A percentile compares a stretch with the other conserved stretches of the same genome.
Conservation (phyloP, 257 asterid genomes). For the Parsonsia alboflavescens region DNA sequence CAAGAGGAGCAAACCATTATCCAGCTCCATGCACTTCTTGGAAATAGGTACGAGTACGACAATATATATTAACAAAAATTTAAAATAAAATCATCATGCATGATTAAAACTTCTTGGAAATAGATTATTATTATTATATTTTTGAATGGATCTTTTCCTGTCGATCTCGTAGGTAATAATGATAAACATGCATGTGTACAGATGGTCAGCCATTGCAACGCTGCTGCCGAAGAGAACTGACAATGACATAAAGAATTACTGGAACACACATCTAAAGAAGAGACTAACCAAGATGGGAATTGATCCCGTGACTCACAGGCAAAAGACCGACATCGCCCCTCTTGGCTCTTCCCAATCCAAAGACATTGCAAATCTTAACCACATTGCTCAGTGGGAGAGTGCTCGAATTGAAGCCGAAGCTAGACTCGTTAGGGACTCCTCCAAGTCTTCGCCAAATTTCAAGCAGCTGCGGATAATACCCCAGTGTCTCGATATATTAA, state of each 20-base stretch:
- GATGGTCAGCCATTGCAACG: too few species aligned
- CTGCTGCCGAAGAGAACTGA: too few species aligned
- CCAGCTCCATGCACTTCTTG: too few species aligned
- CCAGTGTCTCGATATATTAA: slow-evolving; percentile 12
- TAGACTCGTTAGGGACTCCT: slow-evolving; percentile 52
- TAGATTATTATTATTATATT: too few species aligned
- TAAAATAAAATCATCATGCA: too few species aligned
- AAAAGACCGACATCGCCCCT: slow-evolving; percentile 44
- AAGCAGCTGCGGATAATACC: slow-evolving; percentile 4
- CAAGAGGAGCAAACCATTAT: too few species aligned
- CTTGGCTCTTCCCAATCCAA: slow-evolving; percentile 23
- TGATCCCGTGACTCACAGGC: slow-evolving; percentile 75
- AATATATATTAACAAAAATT: too few species aligned
- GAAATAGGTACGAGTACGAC: too few species aligned
- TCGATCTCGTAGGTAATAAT: too few species aligned
- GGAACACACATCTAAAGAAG: slow-evolving; percentile 74
- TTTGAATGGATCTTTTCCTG: too few species aligned
- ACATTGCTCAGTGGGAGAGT: slow-evolving; percentile 84
- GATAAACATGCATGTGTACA: too few species aligned
- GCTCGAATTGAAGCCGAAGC: slow-evolving; percentile 78
- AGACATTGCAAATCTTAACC: slow-evolving; percentile 57
- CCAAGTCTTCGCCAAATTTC: not conserved
- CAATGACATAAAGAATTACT: slow-evolving; percentile 37
- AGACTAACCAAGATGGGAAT: slow-evolving; percentile 68
- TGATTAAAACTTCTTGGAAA: too few species aligned